Evolutionary conservation across 257 asterid species (phyloP).

Genomic region (Ligustrum vulgare): DNA sequence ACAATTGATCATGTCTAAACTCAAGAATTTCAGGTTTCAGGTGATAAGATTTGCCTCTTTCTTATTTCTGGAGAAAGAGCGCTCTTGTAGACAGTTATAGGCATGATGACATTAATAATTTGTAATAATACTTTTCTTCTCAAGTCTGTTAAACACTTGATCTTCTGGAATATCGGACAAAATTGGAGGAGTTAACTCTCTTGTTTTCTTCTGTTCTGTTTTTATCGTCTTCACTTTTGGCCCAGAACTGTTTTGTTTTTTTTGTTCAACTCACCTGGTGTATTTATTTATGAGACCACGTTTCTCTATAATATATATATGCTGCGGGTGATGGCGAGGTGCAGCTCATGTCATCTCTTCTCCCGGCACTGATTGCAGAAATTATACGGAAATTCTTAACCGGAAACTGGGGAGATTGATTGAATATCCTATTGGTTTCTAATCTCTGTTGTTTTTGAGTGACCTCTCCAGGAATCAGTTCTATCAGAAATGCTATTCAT

Average conservation of each 20-base stretch:
- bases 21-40: not conserved
- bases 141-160: not conserved
- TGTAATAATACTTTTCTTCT: constrained; percentile 5
- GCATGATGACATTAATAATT: no score
- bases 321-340: not conserved
- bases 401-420: not conserved
- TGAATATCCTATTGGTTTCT: constrained; percentile 15
- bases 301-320: constrained; percentile 17
- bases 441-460: not conserved
- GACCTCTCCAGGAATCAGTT: constrained; percentile 53
- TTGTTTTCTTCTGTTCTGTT: not conserved
- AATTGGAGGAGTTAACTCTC: not conserved
- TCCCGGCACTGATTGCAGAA: not conserved
- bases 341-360: not conserved
- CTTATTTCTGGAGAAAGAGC: not conserved
- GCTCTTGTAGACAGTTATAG: no score
- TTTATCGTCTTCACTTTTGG: not conserved
- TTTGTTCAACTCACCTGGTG: constrained; percentile 23
- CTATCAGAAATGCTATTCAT: constrained; percentile 66
- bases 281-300: constrained; percentile 29
- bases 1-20: not conserved
- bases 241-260: not conserved
- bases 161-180: not conserved
- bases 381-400: not conserved
- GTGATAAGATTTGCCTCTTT: not conserved